phyloP scores from a whole-genome alignment of 768 basidiomycete species.

The Serendipita sp. region DNA sequence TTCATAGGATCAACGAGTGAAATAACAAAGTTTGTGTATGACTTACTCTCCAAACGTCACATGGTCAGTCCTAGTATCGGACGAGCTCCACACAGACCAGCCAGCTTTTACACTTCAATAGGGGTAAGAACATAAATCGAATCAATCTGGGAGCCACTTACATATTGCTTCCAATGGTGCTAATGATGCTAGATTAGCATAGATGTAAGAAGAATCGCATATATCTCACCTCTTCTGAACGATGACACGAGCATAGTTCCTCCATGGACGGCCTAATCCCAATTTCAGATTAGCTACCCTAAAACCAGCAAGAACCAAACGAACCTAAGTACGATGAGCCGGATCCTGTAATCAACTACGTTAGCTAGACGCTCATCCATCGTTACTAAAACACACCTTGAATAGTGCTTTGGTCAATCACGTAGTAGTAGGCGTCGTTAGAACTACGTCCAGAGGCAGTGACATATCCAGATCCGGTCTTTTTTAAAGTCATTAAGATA shows the following conservation, averaged over 20 bases:
- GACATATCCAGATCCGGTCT: slow-evolving; percentile 26
- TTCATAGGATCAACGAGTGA: neutral
- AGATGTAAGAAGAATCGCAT: neutral
- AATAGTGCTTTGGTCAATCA: slow-evolving; percentile 25
- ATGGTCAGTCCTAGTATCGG: slow-evolving; percentile 24
- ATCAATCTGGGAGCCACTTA: neutral
- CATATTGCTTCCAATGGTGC: slow-evolving; percentile 22
- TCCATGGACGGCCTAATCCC: neutral
- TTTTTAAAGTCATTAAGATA: neutral
- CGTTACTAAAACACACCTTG: slow-evolving; percentile 23
- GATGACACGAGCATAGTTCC: slow-evolving; percentile 5
- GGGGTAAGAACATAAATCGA: neutral
- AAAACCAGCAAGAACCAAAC: slow-evolving; percentile 20
- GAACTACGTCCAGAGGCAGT: slow-evolving; percentile 30
- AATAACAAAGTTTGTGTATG: too few relatives aligned
- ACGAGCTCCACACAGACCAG: slow-evolving; percentile 31
- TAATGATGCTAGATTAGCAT: slow-evolving; percentile 27
- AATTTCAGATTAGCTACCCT: neutral
- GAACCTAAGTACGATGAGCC: slow-evolving; percentile 18
- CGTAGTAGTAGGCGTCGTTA: slow-evolving; percentile 24
- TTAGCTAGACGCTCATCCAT: slow-evolving; percentile 9
- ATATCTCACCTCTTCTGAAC: neutral
- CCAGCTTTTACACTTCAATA: slow-evolving; percentile 16
- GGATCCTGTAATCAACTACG: neutral
- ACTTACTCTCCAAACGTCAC: neutral